A percentile compares a stretch with the other conserved stretches of the same genome.
Evolutionary conservation across 441 rosid genomes (phyloP).

Genomic region (Geranium incanum): DNA sequence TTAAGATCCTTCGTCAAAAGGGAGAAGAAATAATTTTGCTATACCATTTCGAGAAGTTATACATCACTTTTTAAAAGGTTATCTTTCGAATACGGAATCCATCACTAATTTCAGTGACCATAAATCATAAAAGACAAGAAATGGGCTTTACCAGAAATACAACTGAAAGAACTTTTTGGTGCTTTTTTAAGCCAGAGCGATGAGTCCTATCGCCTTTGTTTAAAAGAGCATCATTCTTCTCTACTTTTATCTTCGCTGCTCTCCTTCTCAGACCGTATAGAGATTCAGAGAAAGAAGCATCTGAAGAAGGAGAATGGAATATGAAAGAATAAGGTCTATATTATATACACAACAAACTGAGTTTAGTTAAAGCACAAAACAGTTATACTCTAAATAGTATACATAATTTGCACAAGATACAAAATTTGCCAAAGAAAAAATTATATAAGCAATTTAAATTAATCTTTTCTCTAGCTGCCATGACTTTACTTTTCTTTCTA

Average conservation of each 20-base stretch:
- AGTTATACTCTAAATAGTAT: not conserved
- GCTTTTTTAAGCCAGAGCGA: conserved; percentile 67
- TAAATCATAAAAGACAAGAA: conserved; percentile 15
- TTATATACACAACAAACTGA: not conserved
- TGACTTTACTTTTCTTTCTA: not conserved
- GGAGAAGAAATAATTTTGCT: conserved; percentile 1
- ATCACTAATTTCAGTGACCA: not conserved
- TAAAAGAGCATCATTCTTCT: conserved; percentile 35
- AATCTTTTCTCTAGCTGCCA: not conserved
- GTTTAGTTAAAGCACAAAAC: not conserved
- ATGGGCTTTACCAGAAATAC: conserved; percentile 61
- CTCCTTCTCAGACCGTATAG: conserved; percentile 93
- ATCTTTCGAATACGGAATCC: not conserved
- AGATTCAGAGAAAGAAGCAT: conserved; percentile 93
- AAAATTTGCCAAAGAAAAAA: not conserved
- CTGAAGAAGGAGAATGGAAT: conserved; percentile 38
- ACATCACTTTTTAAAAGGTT: not conserved
- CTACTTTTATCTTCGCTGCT: conserved; percentile 50
- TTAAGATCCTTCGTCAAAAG: conserved; percentile 22
- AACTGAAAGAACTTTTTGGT: conserved; percentile 77
- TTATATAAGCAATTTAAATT: not conserved
- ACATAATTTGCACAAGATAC: not conserved
- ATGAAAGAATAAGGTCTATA: conserved; percentile 9
- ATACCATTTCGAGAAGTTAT: too few relatives aligned
- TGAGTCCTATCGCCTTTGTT: conserved; percentile 45